Evolutionary conservation across 257 asterid genomes (phyloP).

Genomic region (Solanum ahanhuiri): DNA sequence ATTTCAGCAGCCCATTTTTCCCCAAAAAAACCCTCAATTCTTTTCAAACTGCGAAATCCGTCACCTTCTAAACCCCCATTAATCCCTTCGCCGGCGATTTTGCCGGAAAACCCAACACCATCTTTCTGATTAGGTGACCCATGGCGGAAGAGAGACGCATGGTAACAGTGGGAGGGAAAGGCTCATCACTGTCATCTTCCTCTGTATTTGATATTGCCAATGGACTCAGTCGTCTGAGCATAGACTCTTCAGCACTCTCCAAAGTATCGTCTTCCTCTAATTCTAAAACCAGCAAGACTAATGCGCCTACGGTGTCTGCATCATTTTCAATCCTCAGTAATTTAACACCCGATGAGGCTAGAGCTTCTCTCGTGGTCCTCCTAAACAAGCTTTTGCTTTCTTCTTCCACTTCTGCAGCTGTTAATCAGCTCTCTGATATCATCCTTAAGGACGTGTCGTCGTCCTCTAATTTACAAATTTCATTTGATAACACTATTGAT

Average conservation of each 20-base stretch:
- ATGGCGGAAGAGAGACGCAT: conserved; percentile 28
- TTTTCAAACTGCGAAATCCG: neutral
- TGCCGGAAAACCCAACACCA: neutral
- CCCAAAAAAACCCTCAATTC: neutral
- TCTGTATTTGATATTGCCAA: conserved; percentile 42
- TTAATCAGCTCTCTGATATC: conserved; percentile 26
- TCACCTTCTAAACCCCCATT: neutral
- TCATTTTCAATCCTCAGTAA: conserved; percentile 32
- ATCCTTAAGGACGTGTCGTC: conserved; percentile 17
- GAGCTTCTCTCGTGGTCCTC: conserved; percentile 54
- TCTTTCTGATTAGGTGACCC: neutral
- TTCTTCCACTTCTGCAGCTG: conserved; percentile 20
- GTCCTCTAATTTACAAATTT: neutral
- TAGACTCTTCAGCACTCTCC: conserved; percentile 52
- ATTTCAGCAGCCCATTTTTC: neutral
- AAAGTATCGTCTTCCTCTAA: conserved; percentile 21
- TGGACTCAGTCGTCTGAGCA: conserved; percentile 24
- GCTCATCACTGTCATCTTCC: conserved; percentile 36
- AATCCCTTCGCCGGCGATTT: neutral
- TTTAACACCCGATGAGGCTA: conserved; percentile 32
- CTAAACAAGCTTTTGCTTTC: conserved; percentile 49
- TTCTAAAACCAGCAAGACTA: conserved; percentile 1
- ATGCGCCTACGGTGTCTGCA: neutral
- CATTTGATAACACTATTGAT: conserved; percentile 8
- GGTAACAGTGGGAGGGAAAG: conserved; percentile 63